phyloP scores from a whole-genome alignment of 441 rosid genomes.

The Populus hybrid region DNA sequence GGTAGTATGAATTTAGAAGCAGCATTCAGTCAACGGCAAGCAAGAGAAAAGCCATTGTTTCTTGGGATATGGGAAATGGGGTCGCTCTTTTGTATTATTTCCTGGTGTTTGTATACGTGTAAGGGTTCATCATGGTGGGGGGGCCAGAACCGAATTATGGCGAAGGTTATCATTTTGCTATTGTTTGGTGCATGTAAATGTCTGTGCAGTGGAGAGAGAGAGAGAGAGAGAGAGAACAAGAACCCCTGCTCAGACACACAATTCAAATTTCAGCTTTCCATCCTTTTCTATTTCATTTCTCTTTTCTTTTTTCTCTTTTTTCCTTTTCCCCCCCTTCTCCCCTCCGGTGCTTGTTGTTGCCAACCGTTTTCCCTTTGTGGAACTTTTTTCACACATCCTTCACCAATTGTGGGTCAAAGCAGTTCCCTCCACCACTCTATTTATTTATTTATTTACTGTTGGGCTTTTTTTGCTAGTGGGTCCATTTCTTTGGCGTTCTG shows the following conservation, averaged over 20 bases:
- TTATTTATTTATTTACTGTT: too few species aligned
- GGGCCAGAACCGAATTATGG: constrained; percentile 54
- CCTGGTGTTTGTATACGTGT: constrained; percentile 13
- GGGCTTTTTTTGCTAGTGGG: constrained; percentile 16
- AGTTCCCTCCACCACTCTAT: too few species aligned
- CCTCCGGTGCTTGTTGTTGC: constrained; percentile 20
- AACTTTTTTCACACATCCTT: constrained; percentile 35
- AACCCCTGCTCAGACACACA: constrained; percentile 29
- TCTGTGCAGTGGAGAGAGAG: neutral
- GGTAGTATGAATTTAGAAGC: constrained; percentile 34
- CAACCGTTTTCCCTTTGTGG: constrained; percentile 39
- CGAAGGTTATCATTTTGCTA: constrained; percentile 27
- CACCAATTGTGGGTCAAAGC: constrained; percentile 34
- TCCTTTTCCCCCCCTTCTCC: too few species aligned
- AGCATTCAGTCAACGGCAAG: constrained; percentile 55
- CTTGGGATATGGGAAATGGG: constrained; percentile 47
- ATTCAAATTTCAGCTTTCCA: constrained; percentile 59
- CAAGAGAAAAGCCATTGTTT: constrained; percentile 9
- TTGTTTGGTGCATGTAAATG: constrained; percentile 34
- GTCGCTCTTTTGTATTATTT: neutral
- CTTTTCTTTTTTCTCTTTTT: neutral
- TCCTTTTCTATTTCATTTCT: constrained; percentile 20
- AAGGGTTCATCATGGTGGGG: constrained; percentile 34
- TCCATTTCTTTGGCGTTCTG: constrained; percentile 21
- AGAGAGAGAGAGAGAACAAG: neutral